Evolutionary conservation across 768 basidiomycete species (phyloP).

Genomic region (Inosperma sp.): DNA sequence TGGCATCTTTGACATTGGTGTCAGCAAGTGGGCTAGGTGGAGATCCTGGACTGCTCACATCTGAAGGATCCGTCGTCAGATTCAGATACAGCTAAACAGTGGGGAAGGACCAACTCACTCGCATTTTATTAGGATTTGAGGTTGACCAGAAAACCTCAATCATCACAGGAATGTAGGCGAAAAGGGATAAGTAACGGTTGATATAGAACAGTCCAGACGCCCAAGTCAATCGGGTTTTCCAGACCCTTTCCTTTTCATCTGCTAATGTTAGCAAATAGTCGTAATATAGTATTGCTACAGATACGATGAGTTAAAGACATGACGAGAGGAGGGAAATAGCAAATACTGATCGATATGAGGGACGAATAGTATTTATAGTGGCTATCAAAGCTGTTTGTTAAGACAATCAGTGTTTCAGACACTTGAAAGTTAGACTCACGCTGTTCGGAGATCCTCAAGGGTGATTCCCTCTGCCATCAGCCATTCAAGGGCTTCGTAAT

Average conservation of each 20-base stretch:
- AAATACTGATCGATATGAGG: constrained; percentile 26
- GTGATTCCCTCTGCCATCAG: not conserved
- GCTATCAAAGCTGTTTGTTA: constrained; percentile 8
- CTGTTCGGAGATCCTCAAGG: not conserved
- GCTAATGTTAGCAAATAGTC: constrained; percentile 39
- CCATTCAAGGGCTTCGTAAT: too few species aligned
- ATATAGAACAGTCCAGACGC: too few species aligned
- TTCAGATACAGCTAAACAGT: not conserved
- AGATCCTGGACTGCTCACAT: not conserved
- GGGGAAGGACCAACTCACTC: constrained; percentile 8
- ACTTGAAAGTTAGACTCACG: not conserved
- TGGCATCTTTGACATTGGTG: constrained; percentile 34
- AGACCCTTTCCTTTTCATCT: constrained; percentile 35
- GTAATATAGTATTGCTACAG: constrained; percentile 40
- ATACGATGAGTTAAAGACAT: constrained; percentile 12
- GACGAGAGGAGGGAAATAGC: not conserved
- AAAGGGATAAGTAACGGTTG: constrained; percentile 33
- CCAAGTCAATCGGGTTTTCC: constrained; percentile 32
- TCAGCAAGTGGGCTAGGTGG: constrained; percentile 17
- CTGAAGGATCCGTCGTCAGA: not conserved
- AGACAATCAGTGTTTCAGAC: not conserved
- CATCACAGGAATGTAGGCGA: constrained; percentile 29
- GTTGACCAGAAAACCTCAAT: constrained; percentile 24
- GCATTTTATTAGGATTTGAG: not conserved
- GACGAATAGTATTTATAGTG: constrained; percentile 20